These are phyloP conservation scores for Trichoderma virens DNA, from an alignment of 495 filamentous ascomycete genomes.

Conservation along the genomic window DNA sequence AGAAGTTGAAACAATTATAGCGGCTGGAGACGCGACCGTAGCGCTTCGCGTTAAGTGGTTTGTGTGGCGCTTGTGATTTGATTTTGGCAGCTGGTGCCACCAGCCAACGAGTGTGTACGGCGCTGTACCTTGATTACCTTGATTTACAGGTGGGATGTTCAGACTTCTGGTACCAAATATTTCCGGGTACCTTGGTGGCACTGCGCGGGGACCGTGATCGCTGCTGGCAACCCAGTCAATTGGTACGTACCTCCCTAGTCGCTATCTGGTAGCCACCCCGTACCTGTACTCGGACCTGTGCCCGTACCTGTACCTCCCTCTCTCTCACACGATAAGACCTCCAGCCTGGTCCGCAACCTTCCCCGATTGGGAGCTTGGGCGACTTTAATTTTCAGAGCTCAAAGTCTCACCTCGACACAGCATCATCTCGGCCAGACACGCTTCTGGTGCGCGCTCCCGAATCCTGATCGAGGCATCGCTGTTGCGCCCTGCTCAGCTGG, in stretches of 20 bases:
- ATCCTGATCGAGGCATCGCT: neutral
- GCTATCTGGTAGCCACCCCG: too few species aligned
- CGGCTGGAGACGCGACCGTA: slow-evolving; percentile 6
- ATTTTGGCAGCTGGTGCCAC: too few species aligned
- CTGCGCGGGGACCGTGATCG: neutral
- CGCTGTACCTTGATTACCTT: too few species aligned
- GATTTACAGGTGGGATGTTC: too few species aligned
- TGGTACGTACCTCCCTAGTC: neutral
- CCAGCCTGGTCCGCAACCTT: neutral
- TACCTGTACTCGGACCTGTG: too few species aligned
- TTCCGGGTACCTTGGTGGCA: neutral
- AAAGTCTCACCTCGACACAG: neutral
- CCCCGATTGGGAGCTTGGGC: slow-evolving; percentile 5
- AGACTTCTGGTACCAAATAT: too few species aligned
- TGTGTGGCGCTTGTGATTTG: slow-evolving; percentile 3
- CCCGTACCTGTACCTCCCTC: too few species aligned
- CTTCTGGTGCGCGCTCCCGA: neutral
- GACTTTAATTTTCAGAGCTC: neutral
- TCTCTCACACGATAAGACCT: neutral
- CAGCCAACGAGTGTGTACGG: too few species aligned
- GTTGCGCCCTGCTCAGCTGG: neutral
- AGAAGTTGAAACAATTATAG: neutral
- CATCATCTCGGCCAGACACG: neutral
- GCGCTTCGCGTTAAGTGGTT: slow-evolving; percentile 6
- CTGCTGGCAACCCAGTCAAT: neutral